These are phyloP conservation scores for Silene latifolia DNA, from an alignment of 148 eudicot genomes.

Conservation along the genomic window DNA sequence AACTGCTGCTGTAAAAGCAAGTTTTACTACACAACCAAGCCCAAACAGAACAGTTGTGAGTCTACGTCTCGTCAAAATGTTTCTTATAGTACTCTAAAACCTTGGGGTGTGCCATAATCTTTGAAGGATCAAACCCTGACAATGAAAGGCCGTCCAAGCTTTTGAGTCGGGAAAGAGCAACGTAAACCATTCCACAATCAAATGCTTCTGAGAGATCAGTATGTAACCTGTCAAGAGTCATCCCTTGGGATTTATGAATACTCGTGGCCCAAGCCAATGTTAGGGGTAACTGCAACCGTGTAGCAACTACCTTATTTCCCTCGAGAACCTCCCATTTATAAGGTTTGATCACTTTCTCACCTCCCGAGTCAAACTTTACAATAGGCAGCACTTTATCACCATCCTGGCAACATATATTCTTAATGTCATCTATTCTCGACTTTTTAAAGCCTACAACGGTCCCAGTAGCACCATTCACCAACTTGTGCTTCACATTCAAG, in stretches of 20 bases:
- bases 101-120: conserved; percentile 69
- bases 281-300: conserved; percentile 62
- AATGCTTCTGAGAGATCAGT: conserved; percentile 62
- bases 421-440: not conserved
- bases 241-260: conserved; percentile 85
- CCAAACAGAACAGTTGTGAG: not conserved
- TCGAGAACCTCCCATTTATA: conserved; percentile 41
- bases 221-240: conserved; percentile 63
- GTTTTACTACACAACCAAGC: not conserved
- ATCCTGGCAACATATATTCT: conserved; percentile 28
- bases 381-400: conserved; percentile 38
- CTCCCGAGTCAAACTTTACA: conserved; percentile 64
- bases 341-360: conserved; percentile 28
- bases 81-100: conserved; percentile 55
- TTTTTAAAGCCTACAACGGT: conserved; percentile 35
- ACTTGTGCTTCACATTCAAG: conserved; percentile 31
- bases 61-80: not conserved
- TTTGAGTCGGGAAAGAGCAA: conserved; percentile 67
- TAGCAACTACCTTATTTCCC: conserved; percentile 43
- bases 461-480: conserved; percentile 79
- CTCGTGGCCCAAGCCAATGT: conserved; percentile 76
- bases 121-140: conserved; percentile 45
- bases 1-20: not conserved
- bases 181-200: conserved; percentile 73
- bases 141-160: conserved; percentile 59